Evolutionary conservation across 352 stramenopile species (phyloP).

Genomic region (Phytophthora litchii): DNA sequence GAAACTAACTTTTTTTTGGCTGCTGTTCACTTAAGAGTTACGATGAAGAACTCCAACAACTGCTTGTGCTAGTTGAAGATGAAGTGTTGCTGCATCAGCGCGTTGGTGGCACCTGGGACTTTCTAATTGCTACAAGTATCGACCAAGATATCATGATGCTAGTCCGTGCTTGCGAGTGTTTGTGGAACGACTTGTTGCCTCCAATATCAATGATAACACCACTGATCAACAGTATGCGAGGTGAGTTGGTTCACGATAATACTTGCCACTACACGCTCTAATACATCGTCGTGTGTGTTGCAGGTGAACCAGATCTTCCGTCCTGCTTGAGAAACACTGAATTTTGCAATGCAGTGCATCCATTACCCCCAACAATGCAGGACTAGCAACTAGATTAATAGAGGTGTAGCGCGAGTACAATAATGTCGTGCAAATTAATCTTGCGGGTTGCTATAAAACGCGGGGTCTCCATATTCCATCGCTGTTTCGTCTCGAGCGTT

Average conservation of each 20-base stretch:
- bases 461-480: slow-evolving; percentile 13
- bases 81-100: slow-evolving; percentile 32
- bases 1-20: not conserved
- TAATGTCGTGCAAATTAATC: slow-evolving; percentile 20
- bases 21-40: slow-evolving; percentile 22
- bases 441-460: slow-evolving; percentile 20
- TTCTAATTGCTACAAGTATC: slow-evolving; percentile 21
- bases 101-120: slow-evolving; percentile 23
- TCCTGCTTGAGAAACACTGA: slow-evolving; percentile 10
- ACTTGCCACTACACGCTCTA: not conserved
- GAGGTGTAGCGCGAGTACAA: too few relatives aligned
- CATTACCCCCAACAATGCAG: slow-evolving; percentile 12
- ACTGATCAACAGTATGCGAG: slow-evolving; percentile 24
- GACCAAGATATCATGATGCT: slow-evolving; percentile 17
- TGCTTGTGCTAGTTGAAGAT: slow-evolving; percentile 40
- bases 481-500: slow-evolving; percentile 1
- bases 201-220: slow-evolving; percentile 9
- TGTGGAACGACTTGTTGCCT: slow-evolving; percentile 28
- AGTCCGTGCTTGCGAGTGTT: slow-evolving; percentile 11
- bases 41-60: slow-evolving; percentile 30
- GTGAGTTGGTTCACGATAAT: slow-evolving; percentile 8
- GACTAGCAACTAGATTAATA: not conserved
- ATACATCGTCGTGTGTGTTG: not conserved
- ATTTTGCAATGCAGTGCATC: slow-evolving; percentile 14
- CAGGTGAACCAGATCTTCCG: not conserved